A percentile compares a stretch with the other conserved stretches of the same genome.
These are phyloP conservation scores for Phytophthora chlamydospora DNA, from an alignment of 352 stramenopile genomes.

Conservation along the genomic window DNA sequence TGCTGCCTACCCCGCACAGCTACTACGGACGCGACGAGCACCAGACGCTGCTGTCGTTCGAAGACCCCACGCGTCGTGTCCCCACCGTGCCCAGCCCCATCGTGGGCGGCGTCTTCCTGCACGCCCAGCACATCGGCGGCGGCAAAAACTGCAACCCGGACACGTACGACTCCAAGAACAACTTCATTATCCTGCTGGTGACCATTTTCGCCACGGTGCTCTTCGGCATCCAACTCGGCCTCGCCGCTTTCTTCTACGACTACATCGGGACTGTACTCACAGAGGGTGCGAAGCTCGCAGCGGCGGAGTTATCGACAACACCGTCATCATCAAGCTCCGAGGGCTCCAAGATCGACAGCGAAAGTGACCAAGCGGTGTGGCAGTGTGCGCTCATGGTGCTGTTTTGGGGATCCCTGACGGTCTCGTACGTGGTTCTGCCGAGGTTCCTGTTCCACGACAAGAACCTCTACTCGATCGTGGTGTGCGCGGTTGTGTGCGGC, in stretches of 20 bases:
- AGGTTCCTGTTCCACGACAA: conserved; percentile 79
- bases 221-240: conserved; percentile 77
- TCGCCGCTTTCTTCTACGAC: conserved; percentile 83
- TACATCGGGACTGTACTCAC: conserved; percentile 72
- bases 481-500: conserved; percentile 68
- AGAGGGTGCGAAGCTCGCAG: conserved; percentile 22
- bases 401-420: conserved; percentile 74
- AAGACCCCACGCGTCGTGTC: conserved; percentile 75
- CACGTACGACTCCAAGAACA: conserved; percentile 83
- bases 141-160: conserved; percentile 82
- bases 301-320: neutral
- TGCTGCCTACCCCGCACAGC: conserved; percentile 47
- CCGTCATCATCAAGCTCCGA: conserved; percentile 11
- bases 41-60: conserved; percentile 66
- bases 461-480: conserved; percentile 80
- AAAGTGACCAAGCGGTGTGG: conserved; percentile 48
- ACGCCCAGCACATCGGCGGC: conserved; percentile 73
- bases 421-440: conserved; percentile 80
- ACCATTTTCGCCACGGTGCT: conserved; percentile 82
- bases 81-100: conserved; percentile 83
- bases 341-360: conserved; percentile 16
- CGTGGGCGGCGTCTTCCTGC: conserved; percentile 82
- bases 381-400: conserved; percentile 72
- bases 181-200: conserved; percentile 85
- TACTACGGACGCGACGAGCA: conserved; percentile 62